phyloP scores from a whole-genome alignment of 495 filamentous ascomycete genomes.

The Aspergillus asperescens region DNA sequence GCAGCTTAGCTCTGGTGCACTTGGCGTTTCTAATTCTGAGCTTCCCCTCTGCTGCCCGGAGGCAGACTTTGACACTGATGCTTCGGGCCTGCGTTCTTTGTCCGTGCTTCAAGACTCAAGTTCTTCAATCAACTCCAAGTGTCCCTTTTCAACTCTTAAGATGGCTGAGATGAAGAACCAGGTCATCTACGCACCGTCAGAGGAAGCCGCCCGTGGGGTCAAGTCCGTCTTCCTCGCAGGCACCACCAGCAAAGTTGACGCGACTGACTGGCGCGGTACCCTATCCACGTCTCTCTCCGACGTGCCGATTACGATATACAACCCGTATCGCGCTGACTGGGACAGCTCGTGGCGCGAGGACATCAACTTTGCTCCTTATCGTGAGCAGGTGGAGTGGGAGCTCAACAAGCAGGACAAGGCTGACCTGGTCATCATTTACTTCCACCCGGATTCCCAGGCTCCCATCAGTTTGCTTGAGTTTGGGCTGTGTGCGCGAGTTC shows the following conservation, averaged over 20 bases:
- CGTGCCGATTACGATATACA: constrained; percentile 51
- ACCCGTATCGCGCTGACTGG: constrained; percentile 53
- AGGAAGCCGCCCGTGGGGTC: neutral
- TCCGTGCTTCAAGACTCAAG: no score
- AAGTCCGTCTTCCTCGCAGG: constrained; percentile 10
- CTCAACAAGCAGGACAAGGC: constrained; percentile 45
- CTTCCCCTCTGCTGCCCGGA: no score
- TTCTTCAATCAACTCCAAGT: no score
- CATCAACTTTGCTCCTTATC: constrained; percentile 37
- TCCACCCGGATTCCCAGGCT: constrained; percentile 40
- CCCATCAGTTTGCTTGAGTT: constrained; percentile 50
- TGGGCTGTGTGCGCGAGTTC: constrained; percentile 41
- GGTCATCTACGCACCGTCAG: constrained; percentile 9
- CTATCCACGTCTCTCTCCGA: constrained; percentile 12
- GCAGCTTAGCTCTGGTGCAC: no score
- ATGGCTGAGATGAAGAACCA: no score
- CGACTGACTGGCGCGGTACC: constrained; percentile 2
- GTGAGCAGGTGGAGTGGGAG: constrained; percentile 56
- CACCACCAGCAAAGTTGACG: constrained; percentile 3
- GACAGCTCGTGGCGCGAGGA: constrained; percentile 48
- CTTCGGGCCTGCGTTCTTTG: no score
- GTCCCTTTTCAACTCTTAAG: no score
- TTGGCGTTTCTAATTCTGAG: no score
- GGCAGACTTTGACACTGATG: no score
- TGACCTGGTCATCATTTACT: constrained; percentile 52